A percentile compares a stretch with the other conserved stretches of the same genome.
Conservation (phyloP, 1,284 basidiomycete genomes). For the Hypsizygus ulmarius region DNA sequence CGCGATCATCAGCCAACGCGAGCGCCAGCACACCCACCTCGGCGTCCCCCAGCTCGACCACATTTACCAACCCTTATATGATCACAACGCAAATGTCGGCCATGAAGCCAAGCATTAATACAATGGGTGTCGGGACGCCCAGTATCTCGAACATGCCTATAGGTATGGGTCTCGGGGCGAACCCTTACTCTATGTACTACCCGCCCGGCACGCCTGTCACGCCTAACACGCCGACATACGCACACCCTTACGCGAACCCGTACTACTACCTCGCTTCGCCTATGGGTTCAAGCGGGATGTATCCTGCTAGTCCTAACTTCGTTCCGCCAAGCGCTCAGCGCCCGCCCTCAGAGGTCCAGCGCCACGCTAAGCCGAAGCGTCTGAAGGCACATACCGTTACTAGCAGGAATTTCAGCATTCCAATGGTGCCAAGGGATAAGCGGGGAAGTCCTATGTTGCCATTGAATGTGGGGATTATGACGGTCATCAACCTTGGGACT, state of each 20-base stretch:
- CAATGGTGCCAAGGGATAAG: slow-evolving; percentile 70
- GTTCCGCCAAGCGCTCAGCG: slow-evolving; percentile 22
- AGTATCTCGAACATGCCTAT: slow-evolving; percentile 4
- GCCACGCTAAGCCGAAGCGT: slow-evolving; percentile 56
- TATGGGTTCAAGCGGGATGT: slow-evolving; percentile 31
- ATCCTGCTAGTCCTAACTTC: slow-evolving; percentile 27
- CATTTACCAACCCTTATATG: slow-evolving; percentile 21
- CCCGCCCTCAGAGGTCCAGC: slow-evolving; percentile 28
- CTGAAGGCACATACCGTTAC: slow-evolving; percentile 77
- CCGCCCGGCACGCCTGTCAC: slow-evolving; percentile 34
- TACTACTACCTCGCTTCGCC: slow-evolving; percentile 39
- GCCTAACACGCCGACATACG: slow-evolving; percentile 33
- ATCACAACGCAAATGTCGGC: slow-evolving; percentile 15
- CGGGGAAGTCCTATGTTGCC: slow-evolving; percentile 66
- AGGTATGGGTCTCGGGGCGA: slow-evolving; percentile 22
- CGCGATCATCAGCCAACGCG: slow-evolving; percentile 7
- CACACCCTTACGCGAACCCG: slow-evolving; percentile 36
- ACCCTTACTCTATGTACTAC: slow-evolving; percentile 40
- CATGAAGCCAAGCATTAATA: slow-evolving; percentile 14
- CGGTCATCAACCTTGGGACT: slow-evolving; percentile 65
- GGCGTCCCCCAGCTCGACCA: slow-evolving; percentile 7
- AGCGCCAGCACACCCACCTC: slow-evolving; percentile 10
- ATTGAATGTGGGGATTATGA: slow-evolving; percentile 80
- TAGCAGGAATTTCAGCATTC: slow-evolving; percentile 70
- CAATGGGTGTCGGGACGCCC: slow-evolving; percentile 1